phyloP scores from a whole-genome alignment of 257 asterid species.

The Coffea canephora region DNA sequence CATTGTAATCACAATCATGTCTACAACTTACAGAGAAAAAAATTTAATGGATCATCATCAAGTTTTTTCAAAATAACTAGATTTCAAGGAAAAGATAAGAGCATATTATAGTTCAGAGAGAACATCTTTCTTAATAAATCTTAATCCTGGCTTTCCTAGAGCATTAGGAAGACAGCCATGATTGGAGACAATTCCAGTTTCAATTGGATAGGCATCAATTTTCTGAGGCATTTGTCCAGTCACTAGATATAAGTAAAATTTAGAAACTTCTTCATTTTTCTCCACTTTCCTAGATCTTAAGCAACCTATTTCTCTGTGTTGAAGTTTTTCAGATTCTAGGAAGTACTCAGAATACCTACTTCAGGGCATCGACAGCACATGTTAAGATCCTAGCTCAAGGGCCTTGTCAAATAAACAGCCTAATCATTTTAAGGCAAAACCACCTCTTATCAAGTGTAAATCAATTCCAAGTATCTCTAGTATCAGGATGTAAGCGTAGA shows the following conservation, averaged over 20 bases:
- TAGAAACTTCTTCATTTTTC: background rate
- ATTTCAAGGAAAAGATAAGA: background rate
- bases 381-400: background rate
- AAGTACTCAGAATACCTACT: background rate
- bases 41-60: background rate
- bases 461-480: background rate
- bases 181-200: constrained; percentile 6
- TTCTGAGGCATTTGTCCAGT: background rate
- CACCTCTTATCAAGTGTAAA: background rate
- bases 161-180: background rate
- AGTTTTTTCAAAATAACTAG: background rate
- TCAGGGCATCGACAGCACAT: background rate
- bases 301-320: background rate
- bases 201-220: background rate
- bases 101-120: background rate
- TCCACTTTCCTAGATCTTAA: background rate
- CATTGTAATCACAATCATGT: constrained; percentile 8
- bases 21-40: background rate
- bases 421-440: background rate
- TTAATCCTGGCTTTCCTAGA: background rate
- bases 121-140: background rate
- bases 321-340: background rate
- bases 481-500: background rate
- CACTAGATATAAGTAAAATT: background rate
- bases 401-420: background rate